Conservation (phyloP, 305 asterid species). For the Coffea humblotiana region DNA sequence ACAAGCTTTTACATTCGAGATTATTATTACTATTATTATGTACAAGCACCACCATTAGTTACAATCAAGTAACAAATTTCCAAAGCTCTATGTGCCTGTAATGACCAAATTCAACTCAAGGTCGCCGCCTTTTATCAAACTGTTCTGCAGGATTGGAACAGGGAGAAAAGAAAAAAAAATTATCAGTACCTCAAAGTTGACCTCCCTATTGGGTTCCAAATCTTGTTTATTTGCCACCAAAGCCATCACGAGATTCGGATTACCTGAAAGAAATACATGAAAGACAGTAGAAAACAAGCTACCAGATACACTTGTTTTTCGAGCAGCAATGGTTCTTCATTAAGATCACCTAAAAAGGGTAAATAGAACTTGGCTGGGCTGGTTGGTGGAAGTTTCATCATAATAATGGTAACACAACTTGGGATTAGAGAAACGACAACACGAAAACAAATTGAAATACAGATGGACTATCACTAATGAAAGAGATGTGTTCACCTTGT, state of each 20-base stretch:
- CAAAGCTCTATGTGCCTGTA: background rate
- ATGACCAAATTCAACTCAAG: background rate
- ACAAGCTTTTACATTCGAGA: background rate
- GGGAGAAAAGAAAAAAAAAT: background rate
- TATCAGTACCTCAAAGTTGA: constrained; percentile 21
- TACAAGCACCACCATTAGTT: background rate
- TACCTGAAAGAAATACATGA: constrained; percentile 17
- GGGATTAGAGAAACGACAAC: too few relatives aligned
- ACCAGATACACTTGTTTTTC: background rate
- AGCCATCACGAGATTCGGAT: constrained; percentile 33
- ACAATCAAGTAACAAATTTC: background rate
- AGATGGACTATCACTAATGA: background rate
- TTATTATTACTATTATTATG: too few relatives aligned
- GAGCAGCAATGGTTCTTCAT: background rate
- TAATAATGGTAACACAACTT: too few relatives aligned
- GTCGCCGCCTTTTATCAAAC: background rate
- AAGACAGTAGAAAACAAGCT: background rate
- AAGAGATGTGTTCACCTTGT: constrained; percentile 20
- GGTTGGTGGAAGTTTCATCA: background rate
- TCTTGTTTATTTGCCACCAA: constrained; percentile 39
- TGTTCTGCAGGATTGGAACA: background rate
- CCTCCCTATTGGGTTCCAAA: constrained; percentile 26
- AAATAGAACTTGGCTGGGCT: background rate
- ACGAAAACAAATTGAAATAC: background rate
- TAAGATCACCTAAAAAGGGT: background rate